phyloP scores from a whole-genome alignment of 129 eudicot genomes.

The Oenanthe sinensis region DNA sequence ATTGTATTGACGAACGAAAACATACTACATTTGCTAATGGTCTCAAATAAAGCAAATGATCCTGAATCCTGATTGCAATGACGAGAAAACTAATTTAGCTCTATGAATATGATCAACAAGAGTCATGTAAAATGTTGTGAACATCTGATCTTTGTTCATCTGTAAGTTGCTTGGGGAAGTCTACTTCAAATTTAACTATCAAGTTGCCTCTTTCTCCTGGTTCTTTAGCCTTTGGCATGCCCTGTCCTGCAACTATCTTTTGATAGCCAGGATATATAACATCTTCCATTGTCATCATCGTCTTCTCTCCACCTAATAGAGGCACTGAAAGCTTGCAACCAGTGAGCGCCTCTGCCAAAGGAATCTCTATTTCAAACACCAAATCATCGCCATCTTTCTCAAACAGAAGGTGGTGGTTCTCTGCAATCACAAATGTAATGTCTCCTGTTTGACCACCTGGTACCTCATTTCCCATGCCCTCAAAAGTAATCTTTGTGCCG shows the following conservation, averaged over 20 bases:
- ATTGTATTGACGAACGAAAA: neutral
- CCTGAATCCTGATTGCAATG: neutral
- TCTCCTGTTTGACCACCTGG: slow-evolving; percentile 35
- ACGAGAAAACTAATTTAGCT: neutral
- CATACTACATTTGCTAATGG: neutral
- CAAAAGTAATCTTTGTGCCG: slow-evolving; percentile 62
- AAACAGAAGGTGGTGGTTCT: slow-evolving; percentile 41
- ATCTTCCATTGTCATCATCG: slow-evolving; percentile 28
- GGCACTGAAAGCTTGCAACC: slow-evolving; percentile 51
- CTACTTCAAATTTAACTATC: slow-evolving; percentile 39
- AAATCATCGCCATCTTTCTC: slow-evolving; percentile 53
- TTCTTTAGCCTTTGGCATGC: slow-evolving; percentile 46
- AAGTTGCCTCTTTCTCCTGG: slow-evolving; percentile 48
- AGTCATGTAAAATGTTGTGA: slow-evolving; percentile 32
- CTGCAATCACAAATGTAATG: slow-evolving; percentile 35
- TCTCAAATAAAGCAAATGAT: neutral
- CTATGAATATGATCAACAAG: slow-evolving; percentile 17
- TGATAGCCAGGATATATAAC: slow-evolving; percentile 45
- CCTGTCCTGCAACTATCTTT: slow-evolving; percentile 46
- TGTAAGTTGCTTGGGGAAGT: slow-evolving; percentile 44
- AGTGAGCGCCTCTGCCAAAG: slow-evolving; percentile 53
- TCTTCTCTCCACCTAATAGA: slow-evolving; percentile 28
- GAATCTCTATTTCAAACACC: slow-evolving; percentile 34
- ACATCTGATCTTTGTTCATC: slow-evolving; percentile 36
- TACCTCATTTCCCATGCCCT: slow-evolving; percentile 44